These are phyloP conservation scores for Eutrema yunnanense DNA, from an alignment of 345 rosid species.

Conservation along the genomic window DNA sequence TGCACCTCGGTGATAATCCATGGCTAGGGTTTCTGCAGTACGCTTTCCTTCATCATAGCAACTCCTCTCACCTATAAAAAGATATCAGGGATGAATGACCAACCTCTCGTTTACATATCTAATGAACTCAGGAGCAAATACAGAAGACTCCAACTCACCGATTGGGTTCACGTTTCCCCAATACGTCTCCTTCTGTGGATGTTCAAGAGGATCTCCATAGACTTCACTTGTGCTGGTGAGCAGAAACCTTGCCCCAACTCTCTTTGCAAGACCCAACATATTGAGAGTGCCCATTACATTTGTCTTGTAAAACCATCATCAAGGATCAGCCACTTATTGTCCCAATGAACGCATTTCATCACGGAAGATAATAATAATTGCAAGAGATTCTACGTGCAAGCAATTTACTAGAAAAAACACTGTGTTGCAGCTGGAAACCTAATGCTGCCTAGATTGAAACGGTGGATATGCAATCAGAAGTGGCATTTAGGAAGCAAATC, in stretches of 20 bases:
- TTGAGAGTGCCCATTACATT: conserved; percentile 99
- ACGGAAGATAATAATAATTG: conserved; percentile 39
- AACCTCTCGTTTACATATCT: neutral
- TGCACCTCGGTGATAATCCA: conserved; percentile 98
- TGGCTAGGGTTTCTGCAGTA: conserved; percentile 86
- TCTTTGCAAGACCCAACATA: conserved; percentile 98
- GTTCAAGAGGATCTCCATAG: conserved; percentile 98
- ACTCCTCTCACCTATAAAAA: conserved; percentile 73
- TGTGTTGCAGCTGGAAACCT: neutral
- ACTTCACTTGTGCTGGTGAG: conserved; percentile 99
- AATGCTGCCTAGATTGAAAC: neutral
- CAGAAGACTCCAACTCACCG: conserved; percentile 35
- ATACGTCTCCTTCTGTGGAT: conserved; percentile 96
- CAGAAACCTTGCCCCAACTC: conserved; percentile 94
- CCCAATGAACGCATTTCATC: neutral
- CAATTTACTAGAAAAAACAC: neutral
- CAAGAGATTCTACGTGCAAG: neutral
- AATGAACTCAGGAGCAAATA: neutral
- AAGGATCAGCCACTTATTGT: conserved; percentile 38
- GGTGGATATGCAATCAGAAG: neutral
- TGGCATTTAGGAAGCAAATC: neutral
- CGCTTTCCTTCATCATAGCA: conserved; percentile 99
- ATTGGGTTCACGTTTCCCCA: conserved; percentile 99
- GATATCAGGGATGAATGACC: neutral
- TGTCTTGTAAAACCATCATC: conserved; percentile 64